Evolutionary conservation across 2,329 filamentous ascomycete species (phyloP).

Genomic region (Aspergillus sp.): DNA sequence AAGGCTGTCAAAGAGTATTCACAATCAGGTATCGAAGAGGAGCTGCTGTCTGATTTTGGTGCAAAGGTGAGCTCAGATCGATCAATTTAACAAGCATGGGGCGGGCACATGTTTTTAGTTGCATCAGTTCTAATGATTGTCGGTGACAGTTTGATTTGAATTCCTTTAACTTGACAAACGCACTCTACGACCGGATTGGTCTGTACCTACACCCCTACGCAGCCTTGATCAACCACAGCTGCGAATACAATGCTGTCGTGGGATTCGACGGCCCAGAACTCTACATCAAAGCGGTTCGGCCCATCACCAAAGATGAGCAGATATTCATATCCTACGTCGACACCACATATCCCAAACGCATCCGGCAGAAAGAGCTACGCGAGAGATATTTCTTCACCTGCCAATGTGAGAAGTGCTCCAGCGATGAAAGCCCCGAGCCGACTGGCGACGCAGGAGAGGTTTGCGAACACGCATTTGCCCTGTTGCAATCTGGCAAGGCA

Average conservation of each 20-base stretch:
- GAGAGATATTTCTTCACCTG: constrained; percentile 61
- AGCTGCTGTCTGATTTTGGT: constrained; percentile 45
- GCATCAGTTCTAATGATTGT: not conserved
- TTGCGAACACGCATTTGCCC: constrained; percentile 22
- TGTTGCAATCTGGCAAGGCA: constrained; percentile 24
- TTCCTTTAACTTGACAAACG: constrained; percentile 56
- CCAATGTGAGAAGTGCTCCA: constrained; percentile 52
- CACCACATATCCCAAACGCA: constrained; percentile 49
- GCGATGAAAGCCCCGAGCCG: constrained; percentile 11
- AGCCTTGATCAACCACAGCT: constrained; percentile 61
- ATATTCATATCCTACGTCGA: constrained; percentile 64
- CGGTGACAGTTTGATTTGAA: constrained; percentile 54
- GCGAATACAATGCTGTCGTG: constrained; percentile 58
- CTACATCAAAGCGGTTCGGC: constrained; percentile 51
- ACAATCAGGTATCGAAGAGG: constrained; percentile 43
- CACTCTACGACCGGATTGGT: constrained; percentile 58
- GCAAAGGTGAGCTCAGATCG: constrained; percentile 40
- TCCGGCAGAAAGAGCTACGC: constrained; percentile 54
- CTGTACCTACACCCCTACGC: constrained; percentile 58
- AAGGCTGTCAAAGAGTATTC: constrained; percentile 57
- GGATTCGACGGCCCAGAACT: constrained; percentile 56
- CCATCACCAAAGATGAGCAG: constrained; percentile 57
- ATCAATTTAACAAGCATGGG: no score
- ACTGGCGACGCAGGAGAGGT: constrained; percentile 15
- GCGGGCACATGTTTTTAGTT: not conserved